Conservation (phyloP, 179 eudicot species). For the Dionaea muscipula region DNA sequence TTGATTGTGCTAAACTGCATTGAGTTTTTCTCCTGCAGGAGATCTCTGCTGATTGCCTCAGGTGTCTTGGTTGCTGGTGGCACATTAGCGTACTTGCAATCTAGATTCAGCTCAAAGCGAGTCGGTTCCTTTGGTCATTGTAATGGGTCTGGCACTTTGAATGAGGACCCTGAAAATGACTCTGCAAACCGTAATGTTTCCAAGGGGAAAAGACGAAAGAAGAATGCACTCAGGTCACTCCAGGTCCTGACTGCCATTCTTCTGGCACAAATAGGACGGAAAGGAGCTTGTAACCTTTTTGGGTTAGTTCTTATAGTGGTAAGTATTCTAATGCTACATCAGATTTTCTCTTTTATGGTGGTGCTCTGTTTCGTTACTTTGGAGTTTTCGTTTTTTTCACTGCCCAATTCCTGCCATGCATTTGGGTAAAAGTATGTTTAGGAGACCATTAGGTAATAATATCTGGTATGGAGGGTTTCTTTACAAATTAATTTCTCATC, state of each 20-base stretch:
- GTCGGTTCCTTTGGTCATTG: constrained; percentile 32
- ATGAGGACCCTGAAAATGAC: constrained; percentile 26
- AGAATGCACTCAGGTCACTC: constrained; percentile 65
- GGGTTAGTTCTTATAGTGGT: constrained; percentile 73
- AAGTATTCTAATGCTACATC: constrained; percentile 13
- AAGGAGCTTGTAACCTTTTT: constrained; percentile 71
- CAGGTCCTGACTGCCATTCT: constrained; percentile 85
- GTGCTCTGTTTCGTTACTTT: not conserved
- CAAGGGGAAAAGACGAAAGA: constrained; percentile 64
- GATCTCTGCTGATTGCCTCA: constrained; percentile 66
- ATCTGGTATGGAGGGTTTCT: no score
- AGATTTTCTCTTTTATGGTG: constrained; percentile 3
- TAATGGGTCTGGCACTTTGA: constrained; percentile 40
- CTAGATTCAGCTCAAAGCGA: constrained; percentile 30
- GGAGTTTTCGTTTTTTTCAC: not conserved
- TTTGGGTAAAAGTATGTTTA: no score
- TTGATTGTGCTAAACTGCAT: not conserved
- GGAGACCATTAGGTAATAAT: no score
- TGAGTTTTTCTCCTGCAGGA: constrained; percentile 34
- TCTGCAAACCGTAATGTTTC: constrained; percentile 23
- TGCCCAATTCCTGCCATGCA: no score
- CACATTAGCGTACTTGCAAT: constrained; percentile 66
- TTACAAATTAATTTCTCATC: no score
- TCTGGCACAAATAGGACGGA: constrained; percentile 72
- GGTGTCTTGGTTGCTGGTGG: constrained; percentile 81